Base-by-base conservation (phyloP, 805 yeast genomes). In the Spathaspora gorwiae region DNA sequence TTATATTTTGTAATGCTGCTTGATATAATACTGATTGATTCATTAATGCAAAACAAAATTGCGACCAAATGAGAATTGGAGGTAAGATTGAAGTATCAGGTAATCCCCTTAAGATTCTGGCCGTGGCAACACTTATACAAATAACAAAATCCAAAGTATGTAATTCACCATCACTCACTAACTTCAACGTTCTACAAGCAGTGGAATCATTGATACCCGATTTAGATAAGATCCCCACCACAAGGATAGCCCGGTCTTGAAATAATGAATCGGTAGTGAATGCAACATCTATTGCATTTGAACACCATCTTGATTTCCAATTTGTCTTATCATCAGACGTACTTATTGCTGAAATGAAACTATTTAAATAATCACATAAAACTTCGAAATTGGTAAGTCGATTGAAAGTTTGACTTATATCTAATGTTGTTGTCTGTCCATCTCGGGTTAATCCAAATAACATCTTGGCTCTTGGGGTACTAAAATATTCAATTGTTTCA, bases 291-390 rank as follows among this genome's bases (percentile, higher is more conserved):
- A 82, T 68, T 5, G 84, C 77, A 52, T 78, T 75, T 33, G 84
- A 73, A 48, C 78, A 76, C 85, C 89, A 87, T 48, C 83, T 75
- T 6, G 80, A 66, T 50, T 79, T 71, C 84, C 89, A 84, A 30
- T 75, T 67, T 7, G 73, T 66, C 36, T 73, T 69, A 40, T 76
- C 78, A 6, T 72, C 73, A 1, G 67, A 57, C 3, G 73, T 64
- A 12, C 80, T 75, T 37, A 80, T 68, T 26, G 68, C 65, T 7
- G 72, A 71, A 54, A 84, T 73, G 49, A 84, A 73, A 12, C 72
- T 70, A 36, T 79, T 65, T 50, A 87, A 62, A 35, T 77, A 56
- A 42, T 70, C 79, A 50, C 87, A 80, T 27, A 86, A 73, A 7
- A 77, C 69, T 44, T 85, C 87, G 54, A 85, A 72, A 11, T 76